These are phyloP conservation scores for Chaetomium fimeti DNA, from an alignment of 495 filamentous ascomycete genomes.

Conservation along the genomic window DNA sequence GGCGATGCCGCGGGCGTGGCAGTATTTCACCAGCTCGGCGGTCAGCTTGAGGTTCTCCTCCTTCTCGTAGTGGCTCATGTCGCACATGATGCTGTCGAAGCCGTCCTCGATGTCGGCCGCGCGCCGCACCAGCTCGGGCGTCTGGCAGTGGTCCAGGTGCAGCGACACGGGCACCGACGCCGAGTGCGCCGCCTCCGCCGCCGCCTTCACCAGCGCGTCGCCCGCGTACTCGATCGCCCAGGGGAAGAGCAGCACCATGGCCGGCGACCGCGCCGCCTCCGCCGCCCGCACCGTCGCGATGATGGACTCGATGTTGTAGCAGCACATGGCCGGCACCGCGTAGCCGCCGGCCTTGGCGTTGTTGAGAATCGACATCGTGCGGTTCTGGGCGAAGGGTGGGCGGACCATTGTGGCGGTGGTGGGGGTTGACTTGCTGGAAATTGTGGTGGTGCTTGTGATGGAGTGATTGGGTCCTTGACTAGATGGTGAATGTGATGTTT, in stretches of 20 bases:
- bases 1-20: slow-evolving; percentile 71
- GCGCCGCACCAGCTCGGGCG: slow-evolving; percentile 64
- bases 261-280: slow-evolving; percentile 67
- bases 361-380: slow-evolving; percentile 66
- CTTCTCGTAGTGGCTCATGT: slow-evolving; percentile 81
- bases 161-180: slow-evolving; percentile 70
- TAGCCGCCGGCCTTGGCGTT: slow-evolving; percentile 64
- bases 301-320: slow-evolving; percentile 84
- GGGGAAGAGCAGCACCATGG: slow-evolving; percentile 83
- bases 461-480: not conserved
- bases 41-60: slow-evolving; percentile 75
- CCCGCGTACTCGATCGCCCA: slow-evolving; percentile 76
- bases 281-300: slow-evolving; percentile 76
- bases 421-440: slow-evolving; percentile 22
- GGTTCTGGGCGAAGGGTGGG: slow-evolving; percentile 56
- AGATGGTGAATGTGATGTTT: no score
- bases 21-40: slow-evolving; percentile 66
- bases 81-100: slow-evolving; percentile 81
- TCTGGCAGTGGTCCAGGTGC: slow-evolving; percentile 76
- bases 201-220: slow-evolving; percentile 47
- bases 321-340: slow-evolving; percentile 73
- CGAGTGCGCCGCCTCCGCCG: slow-evolving; percentile 52
- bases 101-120: slow-evolving; percentile 62
- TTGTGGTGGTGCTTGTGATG: slow-evolving; percentile 1
- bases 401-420: slow-evolving; percentile 46